These are phyloP conservation scores for Triticum turgidum DNA, from an alignment of 176 grass and related monocot genomes.

Conservation along the genomic window DNA sequence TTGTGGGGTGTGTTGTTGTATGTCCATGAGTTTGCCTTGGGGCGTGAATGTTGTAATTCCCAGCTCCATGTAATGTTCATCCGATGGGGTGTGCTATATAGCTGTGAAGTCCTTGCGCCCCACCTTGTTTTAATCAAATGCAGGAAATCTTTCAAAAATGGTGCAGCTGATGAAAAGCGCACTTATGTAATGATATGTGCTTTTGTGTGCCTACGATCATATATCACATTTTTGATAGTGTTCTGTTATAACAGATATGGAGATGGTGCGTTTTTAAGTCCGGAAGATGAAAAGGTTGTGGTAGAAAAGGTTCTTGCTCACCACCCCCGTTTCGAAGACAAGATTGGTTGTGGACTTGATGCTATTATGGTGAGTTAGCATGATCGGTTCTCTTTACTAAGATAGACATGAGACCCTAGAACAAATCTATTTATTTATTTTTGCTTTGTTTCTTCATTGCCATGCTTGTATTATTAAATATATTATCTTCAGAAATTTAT, in stretches of 20 bases:
- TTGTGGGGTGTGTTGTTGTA: neutral
- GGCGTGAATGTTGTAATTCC: neutral
- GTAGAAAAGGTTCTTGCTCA: slow-evolving; percentile 75
- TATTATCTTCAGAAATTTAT: neutral
- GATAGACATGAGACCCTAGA: neutral
- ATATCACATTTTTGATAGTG: neutral
- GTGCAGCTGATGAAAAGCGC: neutral
- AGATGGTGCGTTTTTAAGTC: slow-evolving; percentile 53
- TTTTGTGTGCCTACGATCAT: neutral
- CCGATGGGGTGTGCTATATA: neutral
- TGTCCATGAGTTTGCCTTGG: neutral
- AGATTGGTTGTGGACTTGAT: slow-evolving; percentile 91
- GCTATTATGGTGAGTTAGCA: slow-evolving; percentile 64
- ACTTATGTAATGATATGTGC: neutral
- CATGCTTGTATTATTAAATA: neutral
- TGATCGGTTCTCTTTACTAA: slow-evolving; percentile 11
- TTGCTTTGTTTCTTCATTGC: neutral
- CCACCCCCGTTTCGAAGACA: slow-evolving; percentile 66
- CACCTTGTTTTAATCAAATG: neutral
- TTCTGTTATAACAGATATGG: slow-evolving; percentile 52
- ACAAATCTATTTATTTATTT: neutral
- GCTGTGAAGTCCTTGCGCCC: neutral
- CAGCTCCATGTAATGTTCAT: neutral
- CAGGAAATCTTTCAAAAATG: neutral
- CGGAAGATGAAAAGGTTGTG: slow-evolving; percentile 56